phyloP scores from a whole-genome alignment of 495 filamentous ascomycete species.

The Bombardia bombarda region DNA sequence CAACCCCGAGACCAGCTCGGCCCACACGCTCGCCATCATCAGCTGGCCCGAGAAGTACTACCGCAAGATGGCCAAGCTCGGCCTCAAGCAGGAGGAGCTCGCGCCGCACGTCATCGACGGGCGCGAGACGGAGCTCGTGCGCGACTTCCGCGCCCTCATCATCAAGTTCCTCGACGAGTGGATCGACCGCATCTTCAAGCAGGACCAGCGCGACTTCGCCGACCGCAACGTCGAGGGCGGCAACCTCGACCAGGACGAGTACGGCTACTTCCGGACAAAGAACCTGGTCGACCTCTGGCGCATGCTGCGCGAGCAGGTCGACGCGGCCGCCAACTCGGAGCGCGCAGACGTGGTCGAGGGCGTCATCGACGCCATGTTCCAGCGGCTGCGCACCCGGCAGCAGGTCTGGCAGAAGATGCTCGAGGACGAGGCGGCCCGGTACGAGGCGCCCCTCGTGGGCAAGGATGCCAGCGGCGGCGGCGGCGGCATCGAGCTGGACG shows the following conservation, averaged over 20 bases:
- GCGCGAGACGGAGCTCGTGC: conserved; percentile 70
- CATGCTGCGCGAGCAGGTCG: conserved; percentile 88
- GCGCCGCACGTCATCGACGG: conserved; percentile 79
- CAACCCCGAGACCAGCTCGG: conserved; percentile 66
- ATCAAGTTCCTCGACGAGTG: conserved; percentile 93
- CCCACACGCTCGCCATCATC: conserved; percentile 80
- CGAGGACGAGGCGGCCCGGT: conserved; percentile 74
- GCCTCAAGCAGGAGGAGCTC: conserved; percentile 63
- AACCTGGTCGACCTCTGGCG: conserved; percentile 92
- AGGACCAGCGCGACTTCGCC: conserved; percentile 72
- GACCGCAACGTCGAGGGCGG: conserved; percentile 61
- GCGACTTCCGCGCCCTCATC: conserved; percentile 89
- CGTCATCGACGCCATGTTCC: conserved; percentile 89
- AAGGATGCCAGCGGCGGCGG: too few species aligned
- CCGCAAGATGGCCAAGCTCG: conserved; percentile 86
- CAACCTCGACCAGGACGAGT: conserved; percentile 75
- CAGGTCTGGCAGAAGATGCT: conserved; percentile 76
- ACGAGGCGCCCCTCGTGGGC: too few species aligned
- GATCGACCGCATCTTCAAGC: conserved; percentile 82
- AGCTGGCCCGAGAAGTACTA: conserved; percentile 96
- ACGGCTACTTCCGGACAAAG: conserved; percentile 81
- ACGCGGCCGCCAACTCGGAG: conserved; percentile 70
- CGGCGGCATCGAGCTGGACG: conserved; percentile 60
- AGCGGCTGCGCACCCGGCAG: conserved; percentile 73
- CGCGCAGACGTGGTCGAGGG: conserved; percentile 84